These are phyloP conservation scores for Lachancea thermotolerans DNA, from an alignment of 805 yeast species.

Conservation along the genomic window DNA sequence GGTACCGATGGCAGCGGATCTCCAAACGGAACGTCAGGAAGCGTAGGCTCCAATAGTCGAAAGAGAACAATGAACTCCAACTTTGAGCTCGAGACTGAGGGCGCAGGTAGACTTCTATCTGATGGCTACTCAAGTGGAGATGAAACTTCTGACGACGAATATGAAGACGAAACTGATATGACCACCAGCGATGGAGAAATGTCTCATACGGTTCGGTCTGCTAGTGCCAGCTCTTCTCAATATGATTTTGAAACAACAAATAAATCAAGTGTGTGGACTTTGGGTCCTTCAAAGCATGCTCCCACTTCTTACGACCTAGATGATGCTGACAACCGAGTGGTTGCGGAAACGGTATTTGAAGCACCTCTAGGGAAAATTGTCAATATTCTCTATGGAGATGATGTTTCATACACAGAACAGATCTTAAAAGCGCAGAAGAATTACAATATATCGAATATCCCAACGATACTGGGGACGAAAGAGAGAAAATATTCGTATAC, in stretches of 20 bases:
- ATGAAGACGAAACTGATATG: constrained; percentile 9
- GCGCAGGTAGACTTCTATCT: background rate
- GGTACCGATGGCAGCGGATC: constrained; percentile 1
- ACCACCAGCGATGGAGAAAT: background rate
- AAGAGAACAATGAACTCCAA: constrained; percentile 8
- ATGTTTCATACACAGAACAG: constrained; percentile 38
- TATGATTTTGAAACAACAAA: background rate
- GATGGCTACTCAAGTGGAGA: constrained; percentile 7
- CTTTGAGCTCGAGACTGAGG: constrained; percentile 5
- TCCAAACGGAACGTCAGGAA: background rate
- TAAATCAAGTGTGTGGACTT: constrained; percentile 3
- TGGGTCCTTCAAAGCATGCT: constrained; percentile 41
- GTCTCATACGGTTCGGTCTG: background rate
- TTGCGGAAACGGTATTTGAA: constrained; percentile 44
- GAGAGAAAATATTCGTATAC: constrained; percentile 49
- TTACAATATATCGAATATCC: constrained; percentile 46
- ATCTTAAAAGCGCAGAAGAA: constrained; percentile 58
- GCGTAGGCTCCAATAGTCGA: background rate
- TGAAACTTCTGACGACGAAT: constrained; percentile 2
- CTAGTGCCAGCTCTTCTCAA: background rate
- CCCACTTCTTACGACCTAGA: constrained; percentile 41
- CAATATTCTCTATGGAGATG: constrained; percentile 55
- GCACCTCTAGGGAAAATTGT: constrained; percentile 65
- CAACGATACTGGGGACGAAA: constrained; percentile 32
- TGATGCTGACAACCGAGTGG: constrained; percentile 45